Base-by-base conservation (phyloP, 768 basidiomycete genomes). In the Xerocomus brunneocitrinus region DNA sequence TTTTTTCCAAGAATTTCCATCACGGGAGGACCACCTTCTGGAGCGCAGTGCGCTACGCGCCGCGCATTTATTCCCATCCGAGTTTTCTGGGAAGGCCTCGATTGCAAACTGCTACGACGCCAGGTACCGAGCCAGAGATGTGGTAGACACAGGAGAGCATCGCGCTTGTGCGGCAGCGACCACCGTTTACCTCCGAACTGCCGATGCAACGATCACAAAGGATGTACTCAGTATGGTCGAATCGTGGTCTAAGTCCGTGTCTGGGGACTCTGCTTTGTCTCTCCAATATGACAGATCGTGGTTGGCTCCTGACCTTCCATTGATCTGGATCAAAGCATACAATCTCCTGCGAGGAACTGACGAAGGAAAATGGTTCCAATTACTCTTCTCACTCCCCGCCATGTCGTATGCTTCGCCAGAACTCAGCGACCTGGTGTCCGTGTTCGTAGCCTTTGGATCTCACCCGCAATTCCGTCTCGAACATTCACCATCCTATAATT, bases 381-480 rank as follows among this genome's bases (percentile, higher is more conserved):
- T 72, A 12, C 47, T 60, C 5, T 73, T 73, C 31, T 60, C 62
- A 8, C 56, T 72, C 8, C 57, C 67, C 19, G 61, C 68, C 2
- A 60, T 71, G 61, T 58, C 49, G 35, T 73, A 69, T 53, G 42
- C 53, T 12, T 66, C 63, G 8, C 51, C 59, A 5, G 8, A 50
- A 0, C 32, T 52, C 12, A 32, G 45, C 1, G 49, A 52, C 10
- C 57, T 70, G 13, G 54, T 70, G 3, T 59, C 63, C 0, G 61
- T 67, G 4, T 42, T 74, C 2, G 47, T 75, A 12, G 63, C 74
- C 3, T 70, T 73, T 52, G 55, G 58, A 1, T 49, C 64, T 8
- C 34, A 56, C n/a, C 27, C 59, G 8, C 50, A 50, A 14, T 54
- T 62, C 53, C 8, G 28, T 16, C 7, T 4, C 4, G 51, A 51